Base-by-base conservation (phyloP, 1,139 yeast genomes). In the Hansenula anomala region DNA sequence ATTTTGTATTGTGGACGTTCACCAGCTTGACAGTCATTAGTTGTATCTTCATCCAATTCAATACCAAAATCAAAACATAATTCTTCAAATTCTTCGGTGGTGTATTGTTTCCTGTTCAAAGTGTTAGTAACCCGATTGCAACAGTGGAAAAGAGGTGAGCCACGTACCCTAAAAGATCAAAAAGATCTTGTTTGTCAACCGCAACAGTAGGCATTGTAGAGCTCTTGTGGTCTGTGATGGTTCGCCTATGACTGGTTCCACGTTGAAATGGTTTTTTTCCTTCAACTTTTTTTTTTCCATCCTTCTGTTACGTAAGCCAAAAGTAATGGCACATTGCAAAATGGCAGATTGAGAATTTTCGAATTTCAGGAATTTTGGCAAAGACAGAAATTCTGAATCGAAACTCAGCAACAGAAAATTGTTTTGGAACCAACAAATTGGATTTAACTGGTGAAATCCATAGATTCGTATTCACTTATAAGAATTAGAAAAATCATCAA, bases 51-150 rank as follows among this genome's bases (percentile, higher is more conserved):
- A 19, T 23, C 19, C 11, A 11, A 75, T 68, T 94, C 99, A 53
- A 94, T 81, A 54, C 99, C 99, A 54, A 90, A 94, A 58, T 90
- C 95, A 69, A 94, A 94, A 68, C 98, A 94, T 53, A 94, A 77
- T 64, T 90, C 97, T 60, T 94, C 98, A 58, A 94, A 90, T 60
- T 90, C 98, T 56, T 88, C 80, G 49, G 94, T 85, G 56, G 96
- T 76, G 66, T 89, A 92, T 39, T 71, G 63, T 58, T 75, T 79
- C 45, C 95, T 47, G n/a, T n/a, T n/a, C n/a, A n/a, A n/a, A n/a
- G n/a, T n/a, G n/a, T n/a, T n/a, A n/a, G n/a, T n/a, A n/a, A n/a
- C n/a, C n/a, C n/a, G n/a, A n/a, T n/a, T n/a, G n/a, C n/a, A n/a
- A n/a, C n/a, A n/a, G n/a, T n/a, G n/a, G n/a, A n/a, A n/a, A n/a